phyloP scores from a whole-genome alignment of 1,284 basidiomycete genomes.

The Caloboletus firmus region DNA sequence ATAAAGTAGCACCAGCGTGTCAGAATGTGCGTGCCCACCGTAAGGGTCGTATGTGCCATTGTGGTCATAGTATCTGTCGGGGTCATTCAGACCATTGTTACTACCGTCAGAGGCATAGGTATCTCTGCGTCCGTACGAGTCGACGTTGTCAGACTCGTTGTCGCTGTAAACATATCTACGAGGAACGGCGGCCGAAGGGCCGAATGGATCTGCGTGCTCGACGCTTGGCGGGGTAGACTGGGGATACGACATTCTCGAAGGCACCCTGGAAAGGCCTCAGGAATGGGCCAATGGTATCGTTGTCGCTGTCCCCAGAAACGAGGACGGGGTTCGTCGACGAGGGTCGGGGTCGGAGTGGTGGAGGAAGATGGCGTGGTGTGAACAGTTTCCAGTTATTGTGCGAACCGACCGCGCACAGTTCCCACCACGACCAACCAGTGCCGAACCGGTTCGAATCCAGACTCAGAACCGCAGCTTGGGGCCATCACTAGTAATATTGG shows the following conservation, averaged over 20 bases:
- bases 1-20: neutral
- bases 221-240: conserved; percentile 34
- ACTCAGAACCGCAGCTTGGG: neutral
- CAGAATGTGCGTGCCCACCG: conserved; percentile 39
- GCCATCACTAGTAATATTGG: neutral
- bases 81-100: conserved; percentile 53
- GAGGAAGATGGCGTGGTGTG: conserved; percentile 20
- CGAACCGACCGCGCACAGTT: conserved; percentile 19
- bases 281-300: conserved; percentile 16
- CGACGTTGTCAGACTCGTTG: conserved; percentile 71
- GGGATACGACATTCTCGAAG: conserved; percentile 31
- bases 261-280: conserved; percentile 14
- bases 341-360: conserved; percentile 5
- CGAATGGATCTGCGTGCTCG: conserved; percentile 56
- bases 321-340: conserved; percentile 4
- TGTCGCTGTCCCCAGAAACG: conserved; percentile 11
- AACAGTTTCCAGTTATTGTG: conserved; percentile 14
- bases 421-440: conserved; percentile 25
- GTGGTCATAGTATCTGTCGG: conserved; percentile 61
- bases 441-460: conserved; percentile 24
- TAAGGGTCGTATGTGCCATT: conserved; percentile 64
- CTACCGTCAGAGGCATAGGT: conserved; percentile 73
- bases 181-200: conserved; percentile 40
- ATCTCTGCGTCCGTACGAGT: conserved; percentile 57
- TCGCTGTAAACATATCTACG: conserved; percentile 74